A percentile compares a stretch with the other conserved stretches of the same genome.
Evolutionary conservation across 305 asterid species (phyloP).

Genomic region (Plantago lanceolata): DNA sequence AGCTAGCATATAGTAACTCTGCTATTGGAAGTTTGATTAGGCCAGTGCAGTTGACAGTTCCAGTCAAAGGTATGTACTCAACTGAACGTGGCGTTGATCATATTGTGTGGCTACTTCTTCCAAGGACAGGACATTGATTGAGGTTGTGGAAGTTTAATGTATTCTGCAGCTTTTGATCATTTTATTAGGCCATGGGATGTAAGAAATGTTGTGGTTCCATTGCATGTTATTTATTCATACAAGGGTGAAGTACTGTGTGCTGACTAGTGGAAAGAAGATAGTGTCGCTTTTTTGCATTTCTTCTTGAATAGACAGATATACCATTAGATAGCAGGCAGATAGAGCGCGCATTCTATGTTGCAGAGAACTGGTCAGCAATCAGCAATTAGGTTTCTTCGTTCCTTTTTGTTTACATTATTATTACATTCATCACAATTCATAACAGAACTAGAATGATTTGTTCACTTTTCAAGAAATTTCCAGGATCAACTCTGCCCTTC

Average conservation of each 20-base stretch:
- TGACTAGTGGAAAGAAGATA: conserved; percentile 83
- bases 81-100: conserved; percentile 37
- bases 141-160: conserved; percentile 89
- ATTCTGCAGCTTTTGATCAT: conserved; percentile 95
- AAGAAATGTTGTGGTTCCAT: too few species aligned
- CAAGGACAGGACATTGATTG: conserved; percentile 68
- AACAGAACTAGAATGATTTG: conserved; percentile 38
- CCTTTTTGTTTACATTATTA: too few species aligned
- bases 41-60: conserved; percentile 95
- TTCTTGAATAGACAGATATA: conserved; percentile 61
- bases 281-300: conserved; percentile 66
- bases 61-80: conserved; percentile 53
- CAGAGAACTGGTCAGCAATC: too few species aligned
- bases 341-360: too few species aligned
- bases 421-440: not conserved
- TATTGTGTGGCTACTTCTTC: conserved; percentile 83
- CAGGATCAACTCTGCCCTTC: conserved; percentile 11
- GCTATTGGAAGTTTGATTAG: too few species aligned
- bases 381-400: too few species aligned
- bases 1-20: too few species aligned
- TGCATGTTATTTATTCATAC: conserved; percentile 69
- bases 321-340: too few species aligned
- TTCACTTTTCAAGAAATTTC: conserved; percentile 38
- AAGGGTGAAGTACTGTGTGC: conserved; percentile 84
- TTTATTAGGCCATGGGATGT: conserved; percentile 93